A percentile compares a stretch with the other conserved stretches of the same genome.
These are phyloP conservation scores for Naganishia liquefaciens DNA, from an alignment of 1,284 basidiomycete genomes.

Conservation along the genomic window DNA sequence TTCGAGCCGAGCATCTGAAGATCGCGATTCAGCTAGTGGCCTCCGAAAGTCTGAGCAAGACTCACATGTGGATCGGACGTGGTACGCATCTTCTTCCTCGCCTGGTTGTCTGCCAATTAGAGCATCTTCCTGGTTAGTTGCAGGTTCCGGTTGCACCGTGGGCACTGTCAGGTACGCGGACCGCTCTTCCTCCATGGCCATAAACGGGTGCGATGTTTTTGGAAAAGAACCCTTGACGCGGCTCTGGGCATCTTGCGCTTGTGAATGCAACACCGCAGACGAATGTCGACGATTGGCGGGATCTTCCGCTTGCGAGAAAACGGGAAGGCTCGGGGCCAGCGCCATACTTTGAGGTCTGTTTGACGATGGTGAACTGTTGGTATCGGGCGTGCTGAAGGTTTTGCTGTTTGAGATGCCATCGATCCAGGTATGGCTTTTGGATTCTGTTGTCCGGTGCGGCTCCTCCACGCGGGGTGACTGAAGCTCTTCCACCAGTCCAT, in stretches of 20 bases:
- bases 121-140: slow-evolving; percentile 9
- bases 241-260: not conserved
- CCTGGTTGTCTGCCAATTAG: slow-evolving; percentile 48
- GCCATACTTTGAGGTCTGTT: too few species aligned
- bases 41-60: not conserved
- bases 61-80: slow-evolving; percentile 75
- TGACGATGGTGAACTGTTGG: too few species aligned
- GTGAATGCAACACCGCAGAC: not conserved
- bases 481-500: slow-evolving; percentile 9
- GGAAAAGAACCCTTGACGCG: too few species aligned
- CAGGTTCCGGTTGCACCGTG: not conserved
- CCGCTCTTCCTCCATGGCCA: not conserved
- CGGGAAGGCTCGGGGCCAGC: not conserved
- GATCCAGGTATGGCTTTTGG: not conserved
- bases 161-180: not conserved
- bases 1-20: slow-evolving; percentile 72
- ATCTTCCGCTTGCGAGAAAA: not conserved
- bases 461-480: not conserved
- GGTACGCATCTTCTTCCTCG: slow-evolving; percentile 81
- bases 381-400: too few species aligned
- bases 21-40: not conserved
- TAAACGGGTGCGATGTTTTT: too few species aligned
- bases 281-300: not conserved
- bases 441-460: not conserved
- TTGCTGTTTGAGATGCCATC: too few species aligned